Conservation (phyloP, 345 rosid species). For the Pistacia integerrima region DNA sequence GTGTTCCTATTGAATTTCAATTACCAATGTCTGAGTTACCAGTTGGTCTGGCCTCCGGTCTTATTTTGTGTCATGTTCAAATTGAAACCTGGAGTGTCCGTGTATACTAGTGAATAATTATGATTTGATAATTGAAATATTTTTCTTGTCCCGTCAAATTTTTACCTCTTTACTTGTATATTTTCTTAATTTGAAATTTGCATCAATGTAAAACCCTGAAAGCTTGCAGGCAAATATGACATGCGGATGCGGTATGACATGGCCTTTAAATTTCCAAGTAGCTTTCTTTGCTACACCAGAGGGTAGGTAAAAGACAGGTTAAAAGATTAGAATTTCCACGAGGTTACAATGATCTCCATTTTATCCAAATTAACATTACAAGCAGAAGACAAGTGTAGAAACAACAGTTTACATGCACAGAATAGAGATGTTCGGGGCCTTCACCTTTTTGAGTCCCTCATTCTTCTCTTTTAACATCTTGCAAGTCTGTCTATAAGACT, state of each 20-base stretch:
- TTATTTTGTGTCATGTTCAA: not conserved
- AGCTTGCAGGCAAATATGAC: too few relatives aligned
- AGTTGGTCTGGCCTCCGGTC: not conserved
- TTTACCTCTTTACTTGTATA: too few relatives aligned
- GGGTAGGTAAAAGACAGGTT: too few relatives aligned
- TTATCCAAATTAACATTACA: slow-evolving; percentile 1
- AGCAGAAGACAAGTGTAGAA: slow-evolving; percentile 1
- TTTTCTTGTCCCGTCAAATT: not conserved
- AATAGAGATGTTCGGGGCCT: slow-evolving; percentile 20
- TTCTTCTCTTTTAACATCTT: slow-evolving; percentile 30
- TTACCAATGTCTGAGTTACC: not conserved
- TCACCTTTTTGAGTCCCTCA: slow-evolving; percentile 20
- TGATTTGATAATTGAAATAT: not conserved
- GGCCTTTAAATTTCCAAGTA: too few relatives aligned
- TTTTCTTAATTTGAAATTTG: too few relatives aligned
- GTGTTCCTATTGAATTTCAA: not conserved
- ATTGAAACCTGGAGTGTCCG: not conserved
- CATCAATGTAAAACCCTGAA: too few relatives aligned
- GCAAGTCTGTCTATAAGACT: slow-evolving; percentile 22
- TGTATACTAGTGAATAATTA: not conserved
- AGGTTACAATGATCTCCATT: not conserved
- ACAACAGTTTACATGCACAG: slow-evolving; percentile 14
- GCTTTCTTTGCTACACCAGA: too few relatives aligned
- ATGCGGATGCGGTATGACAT: too few relatives aligned
- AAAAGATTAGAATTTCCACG: too few relatives aligned